Percentiles rank a stretch among this genome's conserved stretches.
phyloP scores from a whole-genome alignment of 495 filamentous ascomycete genomes.

The Aspergillus sclerotioniger region DNA sequence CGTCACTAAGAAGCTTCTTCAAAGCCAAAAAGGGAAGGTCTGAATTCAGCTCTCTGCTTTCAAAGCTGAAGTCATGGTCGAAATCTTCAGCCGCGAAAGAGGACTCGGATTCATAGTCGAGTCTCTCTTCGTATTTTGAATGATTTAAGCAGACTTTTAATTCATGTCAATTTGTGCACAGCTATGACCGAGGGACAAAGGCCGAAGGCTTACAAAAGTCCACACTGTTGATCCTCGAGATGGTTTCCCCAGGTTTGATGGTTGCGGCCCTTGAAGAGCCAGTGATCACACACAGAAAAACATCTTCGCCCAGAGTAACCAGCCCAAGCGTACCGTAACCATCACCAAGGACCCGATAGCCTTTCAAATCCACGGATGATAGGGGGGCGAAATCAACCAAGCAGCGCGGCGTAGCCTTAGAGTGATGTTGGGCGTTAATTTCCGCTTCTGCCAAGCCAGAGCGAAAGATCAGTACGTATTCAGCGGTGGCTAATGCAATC shows the following conservation, averaged over 20 bases:
- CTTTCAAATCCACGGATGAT: constrained; percentile 63
- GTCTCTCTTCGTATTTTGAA: constrained; percentile 71
- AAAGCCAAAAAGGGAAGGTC: constrained; percentile 88
- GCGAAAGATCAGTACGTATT: constrained; percentile 80
- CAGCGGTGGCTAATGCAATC: constrained; percentile 74
- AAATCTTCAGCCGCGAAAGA: constrained; percentile 47
- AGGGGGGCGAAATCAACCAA: constrained; percentile 79
- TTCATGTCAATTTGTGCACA: background rate
- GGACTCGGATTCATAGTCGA: constrained; percentile 61
- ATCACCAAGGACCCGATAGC: constrained; percentile 72
- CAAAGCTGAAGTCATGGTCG: constrained; percentile 55
- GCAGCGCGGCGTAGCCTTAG: constrained; percentile 61
- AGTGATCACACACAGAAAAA: constrained; percentile 91
- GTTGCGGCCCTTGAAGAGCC: constrained; percentile 73
- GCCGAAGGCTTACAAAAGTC: constrained; percentile 66
- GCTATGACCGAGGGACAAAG: background rate
- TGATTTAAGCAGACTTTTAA: constrained; percentile 75
- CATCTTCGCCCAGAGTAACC: constrained; percentile 78
- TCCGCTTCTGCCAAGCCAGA: constrained; percentile 60
- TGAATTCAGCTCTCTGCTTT: constrained; percentile 60
- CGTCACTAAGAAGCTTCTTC: constrained; percentile 86
- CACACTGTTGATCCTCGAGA: constrained; percentile 81
- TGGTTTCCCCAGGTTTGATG: constrained; percentile 80
- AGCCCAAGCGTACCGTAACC: constrained; percentile 88
- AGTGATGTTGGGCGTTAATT: constrained; percentile 15